Evolutionary conservation across 1,139 yeast genomes (phyloP).

Genomic region (Nakaseomyces sp.): DNA sequence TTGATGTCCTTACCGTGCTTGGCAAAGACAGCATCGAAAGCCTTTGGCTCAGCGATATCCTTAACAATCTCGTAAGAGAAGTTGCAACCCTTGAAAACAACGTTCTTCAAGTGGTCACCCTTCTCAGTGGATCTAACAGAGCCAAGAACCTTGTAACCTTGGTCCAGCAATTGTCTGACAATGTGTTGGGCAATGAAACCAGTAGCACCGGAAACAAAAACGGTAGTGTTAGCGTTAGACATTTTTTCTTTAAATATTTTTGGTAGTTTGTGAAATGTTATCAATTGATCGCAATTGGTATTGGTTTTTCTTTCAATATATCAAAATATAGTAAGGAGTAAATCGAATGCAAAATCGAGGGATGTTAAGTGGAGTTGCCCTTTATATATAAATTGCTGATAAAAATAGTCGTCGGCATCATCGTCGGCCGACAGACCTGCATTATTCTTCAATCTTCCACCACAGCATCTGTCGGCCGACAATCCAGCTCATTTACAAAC

Average conservation of each 20-base stretch:
- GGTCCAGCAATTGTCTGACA: slow-evolving; percentile 23
- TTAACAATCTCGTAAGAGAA: slow-evolving; percentile 41
- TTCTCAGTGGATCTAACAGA: slow-evolving; percentile 33
- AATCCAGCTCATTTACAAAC: too few species aligned
- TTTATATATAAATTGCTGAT: too few species aligned
- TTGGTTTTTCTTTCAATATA: too few species aligned
- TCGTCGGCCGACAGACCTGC: too few species aligned
- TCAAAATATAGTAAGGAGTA: too few species aligned
- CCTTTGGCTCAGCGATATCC: slow-evolving; percentile 41
- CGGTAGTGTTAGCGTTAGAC: slow-evolving; percentile 16
- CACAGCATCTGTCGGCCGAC: too few species aligned
- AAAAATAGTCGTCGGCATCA: too few species aligned
- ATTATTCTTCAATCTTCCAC: too few species aligned
- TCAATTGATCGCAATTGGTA: too few species aligned
- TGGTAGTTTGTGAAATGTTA: too few species aligned
- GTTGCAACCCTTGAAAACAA: slow-evolving; percentile 20
- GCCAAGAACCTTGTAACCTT: slow-evolving; percentile 31
- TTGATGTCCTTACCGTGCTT: slow-evolving; percentile 39
- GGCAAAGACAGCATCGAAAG: slow-evolving; percentile 44
- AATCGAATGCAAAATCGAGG: too few species aligned
- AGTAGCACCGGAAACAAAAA: slow-evolving; percentile 43
- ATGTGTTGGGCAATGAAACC: slow-evolving; percentile 46
- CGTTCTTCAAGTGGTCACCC: slow-evolving; percentile 18
- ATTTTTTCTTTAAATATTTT: not conserved
- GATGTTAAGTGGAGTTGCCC: too few species aligned